Evolutionary conservation across 2,329 filamentous ascomycete species (phyloP).

Genomic region (Diplodia scrobiculata): DNA sequence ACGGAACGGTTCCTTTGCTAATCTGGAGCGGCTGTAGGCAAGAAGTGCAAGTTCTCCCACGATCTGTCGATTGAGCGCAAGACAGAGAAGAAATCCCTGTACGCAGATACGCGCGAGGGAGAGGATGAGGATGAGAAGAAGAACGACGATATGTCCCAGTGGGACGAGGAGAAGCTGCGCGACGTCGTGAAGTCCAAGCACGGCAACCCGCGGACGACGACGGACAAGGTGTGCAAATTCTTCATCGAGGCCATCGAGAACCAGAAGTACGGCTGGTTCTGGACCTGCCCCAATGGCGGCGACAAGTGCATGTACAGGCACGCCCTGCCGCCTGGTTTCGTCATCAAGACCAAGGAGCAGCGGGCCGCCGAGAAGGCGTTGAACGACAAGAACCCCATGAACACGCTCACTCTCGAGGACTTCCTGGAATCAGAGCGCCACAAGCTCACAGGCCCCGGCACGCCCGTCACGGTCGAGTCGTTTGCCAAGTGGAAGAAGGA

Average conservation of each 20-base stretch:
- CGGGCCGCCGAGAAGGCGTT: conserved; percentile 92
- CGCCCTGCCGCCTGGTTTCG: conserved; percentile 88
- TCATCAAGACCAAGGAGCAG: conserved; percentile 97
- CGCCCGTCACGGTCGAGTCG: conserved; percentile 86
- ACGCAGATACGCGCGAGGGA: conserved; percentile 76
- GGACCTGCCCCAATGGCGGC: conserved; percentile 93
- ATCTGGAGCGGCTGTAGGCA: conserved; percentile 48
- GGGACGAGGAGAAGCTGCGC: conserved; percentile 95
- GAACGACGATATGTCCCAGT: conserved; percentile 89
- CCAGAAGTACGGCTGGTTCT: conserved; percentile 99
- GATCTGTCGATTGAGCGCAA: conserved; percentile 87
- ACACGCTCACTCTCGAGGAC: conserved; percentile 93
- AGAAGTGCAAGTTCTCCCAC: conserved; percentile 97
- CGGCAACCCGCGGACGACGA: conserved; percentile 91
- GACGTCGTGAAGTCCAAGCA: conserved; percentile 94
- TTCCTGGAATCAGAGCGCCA: conserved; percentile 95
- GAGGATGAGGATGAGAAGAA: conserved; percentile 76
- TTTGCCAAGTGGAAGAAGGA: conserved; percentile 99
- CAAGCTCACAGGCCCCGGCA: conserved; percentile 87
- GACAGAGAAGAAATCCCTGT: conserved; percentile 87
- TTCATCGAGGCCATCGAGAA: conserved; percentile 98
- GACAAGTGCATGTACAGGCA: conserved; percentile 99
- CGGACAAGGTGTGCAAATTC: conserved; percentile 98
- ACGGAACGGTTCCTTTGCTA: not conserved
- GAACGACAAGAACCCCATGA: conserved; percentile 91